phyloP scores from a whole-genome alignment of 2,329 filamentous ascomycete genomes.

The Drechmeria coniospora region DNA sequence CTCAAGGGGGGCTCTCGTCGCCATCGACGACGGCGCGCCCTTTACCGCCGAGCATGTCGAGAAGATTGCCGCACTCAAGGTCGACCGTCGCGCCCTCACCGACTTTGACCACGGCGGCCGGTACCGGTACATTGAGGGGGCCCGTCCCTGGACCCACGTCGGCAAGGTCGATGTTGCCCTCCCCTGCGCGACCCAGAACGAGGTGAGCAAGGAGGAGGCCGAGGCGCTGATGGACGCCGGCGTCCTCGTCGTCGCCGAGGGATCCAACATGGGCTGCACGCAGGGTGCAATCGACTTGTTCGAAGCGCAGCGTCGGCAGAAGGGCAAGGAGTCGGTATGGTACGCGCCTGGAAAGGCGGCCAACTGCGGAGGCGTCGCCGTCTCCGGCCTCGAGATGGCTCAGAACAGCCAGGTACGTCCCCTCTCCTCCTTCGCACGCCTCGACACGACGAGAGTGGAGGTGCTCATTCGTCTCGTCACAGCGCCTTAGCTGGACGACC shows the following conservation, averaged over 20 bases:
- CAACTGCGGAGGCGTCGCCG: constrained; percentile 94
- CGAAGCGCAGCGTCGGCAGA: constrained; percentile 59
- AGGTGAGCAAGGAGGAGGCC: constrained; percentile 85
- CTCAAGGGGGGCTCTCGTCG: constrained; percentile 71
- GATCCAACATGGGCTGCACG: constrained; percentile 98
- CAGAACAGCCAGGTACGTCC: constrained; percentile 58
- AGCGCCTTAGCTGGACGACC: constrained; percentile 67
- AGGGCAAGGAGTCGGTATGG: constrained; percentile 64
- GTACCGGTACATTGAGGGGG: constrained; percentile 78
- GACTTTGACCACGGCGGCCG: constrained; percentile 48
- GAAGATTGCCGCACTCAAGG: constrained; percentile 72
- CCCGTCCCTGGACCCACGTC: constrained; percentile 81
- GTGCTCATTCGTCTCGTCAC: too few relatives aligned
- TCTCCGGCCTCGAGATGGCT: constrained; percentile 96
- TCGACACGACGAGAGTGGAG: background rate
- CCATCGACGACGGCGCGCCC: constrained; percentile 44
- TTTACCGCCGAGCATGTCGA: constrained; percentile 71
- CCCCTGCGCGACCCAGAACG: constrained; percentile 92
- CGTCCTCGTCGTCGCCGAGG: constrained; percentile 79
- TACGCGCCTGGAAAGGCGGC: constrained; percentile 95
- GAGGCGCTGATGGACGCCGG: constrained; percentile 63
- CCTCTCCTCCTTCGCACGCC: background rate
- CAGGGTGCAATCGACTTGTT: constrained; percentile 90
- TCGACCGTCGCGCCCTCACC: constrained; percentile 68
- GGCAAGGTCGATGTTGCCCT: constrained; percentile 82